A percentile compares a stretch with the other conserved stretches of the same genome.
phyloP scores from a whole-genome alignment of 2,329 filamentous ascomycete species.

The Nothopassalora personata region DNA sequence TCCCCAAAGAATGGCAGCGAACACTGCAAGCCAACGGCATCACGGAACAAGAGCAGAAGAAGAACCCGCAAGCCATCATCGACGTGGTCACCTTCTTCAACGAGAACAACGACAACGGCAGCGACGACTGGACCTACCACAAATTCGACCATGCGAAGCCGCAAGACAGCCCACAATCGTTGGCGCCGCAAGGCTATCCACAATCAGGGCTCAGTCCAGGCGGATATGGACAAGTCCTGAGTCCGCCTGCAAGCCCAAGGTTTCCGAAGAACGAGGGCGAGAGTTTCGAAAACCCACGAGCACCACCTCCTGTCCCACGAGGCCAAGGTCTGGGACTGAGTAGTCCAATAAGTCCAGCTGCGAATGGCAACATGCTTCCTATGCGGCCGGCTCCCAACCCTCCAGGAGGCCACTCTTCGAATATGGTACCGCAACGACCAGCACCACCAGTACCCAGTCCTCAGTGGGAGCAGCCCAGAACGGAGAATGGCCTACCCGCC shows the following conservation, averaged over 20 bases:
- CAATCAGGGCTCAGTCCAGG: constrained; percentile 28
- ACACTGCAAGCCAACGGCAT: constrained; percentile 94
- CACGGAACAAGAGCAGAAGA: constrained; percentile 88
- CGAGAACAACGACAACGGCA: constrained; percentile 71
- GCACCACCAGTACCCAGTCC: constrained; percentile 46
- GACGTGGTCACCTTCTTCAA: constrained; percentile 97
- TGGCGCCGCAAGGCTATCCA: constrained; percentile 18
- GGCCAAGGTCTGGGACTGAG: constrained; percentile 39
- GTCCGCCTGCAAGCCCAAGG: constrained; percentile 75
- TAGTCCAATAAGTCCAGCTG: constrained; percentile 37
- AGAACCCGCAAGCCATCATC: constrained; percentile 91
- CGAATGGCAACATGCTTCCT: constrained; percentile 58
- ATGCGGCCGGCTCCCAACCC: constrained; percentile 77
- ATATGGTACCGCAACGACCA: constrained; percentile 44
- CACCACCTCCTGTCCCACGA: constrained; percentile 79
- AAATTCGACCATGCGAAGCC: constrained; percentile 88
- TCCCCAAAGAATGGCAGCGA: constrained; percentile 97
- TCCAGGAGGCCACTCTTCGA: constrained; percentile 49
- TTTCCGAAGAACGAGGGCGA: constrained; percentile 86
- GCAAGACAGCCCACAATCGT: constrained; percentile 41
- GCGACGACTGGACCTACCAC: constrained; percentile 85
- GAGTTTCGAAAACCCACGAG: constrained; percentile 95
- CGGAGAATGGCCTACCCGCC: constrained; percentile 38
- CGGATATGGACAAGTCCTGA: constrained; percentile 58
- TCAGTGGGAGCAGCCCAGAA: constrained; percentile 23